Evolutionary conservation across 2,329 filamentous ascomycete species (phyloP).

Genomic region (Exophiala oligosperma): DNA sequence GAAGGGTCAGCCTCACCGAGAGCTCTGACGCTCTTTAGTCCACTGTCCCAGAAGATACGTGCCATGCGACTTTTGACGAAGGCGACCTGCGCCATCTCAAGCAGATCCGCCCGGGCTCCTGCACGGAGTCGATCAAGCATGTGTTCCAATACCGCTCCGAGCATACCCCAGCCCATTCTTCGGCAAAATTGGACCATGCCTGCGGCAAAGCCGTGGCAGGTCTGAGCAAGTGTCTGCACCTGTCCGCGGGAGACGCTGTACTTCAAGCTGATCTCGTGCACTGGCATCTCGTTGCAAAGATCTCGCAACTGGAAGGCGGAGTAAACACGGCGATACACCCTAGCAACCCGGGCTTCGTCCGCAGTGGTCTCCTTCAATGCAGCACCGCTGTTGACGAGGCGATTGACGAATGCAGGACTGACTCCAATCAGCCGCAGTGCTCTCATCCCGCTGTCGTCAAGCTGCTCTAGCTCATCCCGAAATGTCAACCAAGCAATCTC

Average conservation of each 20-base stretch:
- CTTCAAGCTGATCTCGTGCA: constrained; percentile 68
- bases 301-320: constrained; percentile 75
- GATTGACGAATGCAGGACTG: constrained; percentile 64
- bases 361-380: constrained; percentile 62
- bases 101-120: constrained; percentile 68
- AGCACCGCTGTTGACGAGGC: constrained; percentile 65
- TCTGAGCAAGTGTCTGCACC: constrained; percentile 71
- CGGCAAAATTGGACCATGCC: constrained; percentile 80
- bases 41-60: constrained; percentile 73
- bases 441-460: constrained; percentile 70
- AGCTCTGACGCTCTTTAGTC: constrained; percentile 66
- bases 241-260: constrained; percentile 69
- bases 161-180: constrained; percentile 62
- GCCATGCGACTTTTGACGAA: constrained; percentile 78
- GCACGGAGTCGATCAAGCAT: constrained; percentile 73
- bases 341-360: constrained; percentile 60
- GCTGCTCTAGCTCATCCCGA: constrained; percentile 66
- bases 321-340: constrained; percentile 72
- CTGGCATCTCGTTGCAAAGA: constrained; percentile 72
- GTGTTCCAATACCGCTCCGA: constrained; percentile 71
- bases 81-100: constrained; percentile 69
- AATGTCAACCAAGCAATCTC: constrained; percentile 72
- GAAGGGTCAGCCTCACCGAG: constrained; percentile 68
- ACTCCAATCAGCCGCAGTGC: constrained; percentile 69
- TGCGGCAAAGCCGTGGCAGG: constrained; percentile 74